Base-by-base conservation (phyloP, 257 asterid genomes). In the Thymus mandschuricus region DNA sequence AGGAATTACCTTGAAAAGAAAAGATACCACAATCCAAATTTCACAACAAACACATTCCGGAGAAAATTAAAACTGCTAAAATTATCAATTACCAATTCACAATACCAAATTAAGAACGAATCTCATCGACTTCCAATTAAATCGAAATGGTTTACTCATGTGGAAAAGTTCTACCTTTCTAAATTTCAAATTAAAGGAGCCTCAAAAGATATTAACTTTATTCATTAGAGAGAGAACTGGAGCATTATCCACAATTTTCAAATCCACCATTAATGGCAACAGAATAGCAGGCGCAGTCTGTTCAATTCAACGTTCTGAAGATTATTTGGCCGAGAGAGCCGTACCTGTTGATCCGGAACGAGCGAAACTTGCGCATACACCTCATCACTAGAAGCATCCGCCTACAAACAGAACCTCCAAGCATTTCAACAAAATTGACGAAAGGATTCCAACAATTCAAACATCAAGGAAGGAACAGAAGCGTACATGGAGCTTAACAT, bases 291-390 rank as follows among this genome's bases (percentile, higher is more conserved):
- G 51, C 27, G 70, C 65, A 46, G 60, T 6, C 59, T 46, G 21
- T 21, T 21, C 21, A 21, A 21, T 21, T 21, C 21, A 71, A 60
- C 64, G 38, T 44, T 5, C 74, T 11, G 67, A 51, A 70, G 66
- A 46, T 65, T 58, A 77, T 11, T 3, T 68, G 9, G 43, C 40
- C 5, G 4, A 21, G 21, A 21, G 21, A 35, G 44, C 68, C 69
- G 38, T 80, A 89, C 99, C 94, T 81, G 86, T 74, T 83, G 86
- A 83, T 95, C 99, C 33, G 87, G 88, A 74, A 92, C 73, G 12
- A 95, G 86, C 3, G 96, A 89, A 38, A 95, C 96, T 70, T 89
- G 96, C 0, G 97, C 96, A 75, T 85, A 92, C 57, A 95, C 97
- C 83, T 95, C 99, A 65, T 95, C 98, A 64, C 80, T 88, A 56